These are phyloP conservation scores for Przewalskia tangutica DNA, from an alignment of 257 asterid genomes.

Conservation along the genomic window DNA sequence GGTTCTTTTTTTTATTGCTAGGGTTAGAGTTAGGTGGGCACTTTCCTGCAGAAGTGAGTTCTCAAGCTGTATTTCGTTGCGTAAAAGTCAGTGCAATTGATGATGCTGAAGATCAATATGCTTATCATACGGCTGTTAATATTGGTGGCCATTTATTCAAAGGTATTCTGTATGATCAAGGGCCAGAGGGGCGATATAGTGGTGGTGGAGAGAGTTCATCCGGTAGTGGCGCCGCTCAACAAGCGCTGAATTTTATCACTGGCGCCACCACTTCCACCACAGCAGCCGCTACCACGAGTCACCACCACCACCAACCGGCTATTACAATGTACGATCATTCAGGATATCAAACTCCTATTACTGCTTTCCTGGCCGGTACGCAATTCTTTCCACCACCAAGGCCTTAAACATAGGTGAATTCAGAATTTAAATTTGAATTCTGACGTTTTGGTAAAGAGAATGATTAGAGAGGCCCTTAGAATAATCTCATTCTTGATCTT, in stretches of 20 bases:
- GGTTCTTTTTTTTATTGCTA: slow-evolving; percentile 6
- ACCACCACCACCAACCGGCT: slow-evolving; percentile 4
- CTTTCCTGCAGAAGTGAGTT: slow-evolving; percentile 58
- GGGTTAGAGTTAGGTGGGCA: slow-evolving; percentile 58
- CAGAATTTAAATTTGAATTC: neutral
- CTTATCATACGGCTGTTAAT: slow-evolving; percentile 69
- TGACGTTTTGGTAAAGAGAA: neutral
- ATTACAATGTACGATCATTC: slow-evolving; percentile 52
- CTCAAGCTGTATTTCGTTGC: slow-evolving; percentile 59
- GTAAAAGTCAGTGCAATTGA: slow-evolving; percentile 57
- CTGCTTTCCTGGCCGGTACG: slow-evolving; percentile 71
- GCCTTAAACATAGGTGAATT: slow-evolving; percentile 12
- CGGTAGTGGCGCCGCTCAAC: slow-evolving; percentile 28
- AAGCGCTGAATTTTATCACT: slow-evolving; percentile 25
- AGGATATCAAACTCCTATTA: slow-evolving; percentile 41
- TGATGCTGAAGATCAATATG: slow-evolving; percentile 56
- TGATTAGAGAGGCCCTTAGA: neutral
- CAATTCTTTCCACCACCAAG: slow-evolving; percentile 84
- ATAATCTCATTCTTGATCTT: slow-evolving; percentile 3
- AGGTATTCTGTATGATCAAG: slow-evolving; percentile 76
- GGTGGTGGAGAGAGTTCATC: slow-evolving; percentile 27
- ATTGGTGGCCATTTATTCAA: slow-evolving; percentile 68
- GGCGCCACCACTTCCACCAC: slow-evolving; percentile 11
- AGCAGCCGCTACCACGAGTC: slow-evolving; percentile 8
- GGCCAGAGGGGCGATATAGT: slow-evolving; percentile 35